Evolutionary conservation across 305 asterid species (phyloP), one percentile per base, ranked within the genome.

Genomic region (Striga hermonthica): DNA sequence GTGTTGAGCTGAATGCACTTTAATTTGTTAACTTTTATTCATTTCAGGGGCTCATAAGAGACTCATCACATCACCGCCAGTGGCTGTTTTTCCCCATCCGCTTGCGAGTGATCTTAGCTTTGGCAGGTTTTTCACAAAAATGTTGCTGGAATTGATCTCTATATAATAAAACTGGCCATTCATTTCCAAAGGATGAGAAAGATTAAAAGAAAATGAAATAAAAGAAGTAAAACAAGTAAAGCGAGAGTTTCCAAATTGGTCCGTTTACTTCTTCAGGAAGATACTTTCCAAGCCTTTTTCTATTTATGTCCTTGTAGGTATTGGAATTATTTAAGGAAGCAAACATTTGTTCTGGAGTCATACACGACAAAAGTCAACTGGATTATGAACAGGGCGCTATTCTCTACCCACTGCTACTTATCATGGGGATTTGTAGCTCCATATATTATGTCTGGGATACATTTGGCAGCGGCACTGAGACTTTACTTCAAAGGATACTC

Each of bases 21-120:
- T 56, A 36, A 34, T 45, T 52, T 73, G 69, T 73, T 75, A 41
- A 41, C 69, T 62, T 40, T 78, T 77, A 41, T 66, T 68, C 60
- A 60, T 60, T 70, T 45, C 87, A 93, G 99, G 90, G 74, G 97
- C 97, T 66, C 85, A 93, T 74, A 85, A 90, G 88, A 80, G 92
- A 83, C 95, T 93, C 69, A 90, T 93, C 57, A 78, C 89, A 8
- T 93, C 99, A 28, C 99, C 99, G 57, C 99, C 99, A 6, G 96
- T 93, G 74, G 99, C 99, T 9, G 95, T 93, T 76, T 93, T 93
- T 73, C 99, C 99, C 50, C 99, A 93, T 76, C 99, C 99, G 74
- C 96, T 93, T 71, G 87, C 97, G 28, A 93, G 89, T 70, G 99
- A 93, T 82, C 97, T 93, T 67, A 93, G 72, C 84, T 93, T 93